Base-by-base conservation (phyloP, 2,329 filamentous ascomycete genomes). In the Colletotrichum lentis region DNA sequence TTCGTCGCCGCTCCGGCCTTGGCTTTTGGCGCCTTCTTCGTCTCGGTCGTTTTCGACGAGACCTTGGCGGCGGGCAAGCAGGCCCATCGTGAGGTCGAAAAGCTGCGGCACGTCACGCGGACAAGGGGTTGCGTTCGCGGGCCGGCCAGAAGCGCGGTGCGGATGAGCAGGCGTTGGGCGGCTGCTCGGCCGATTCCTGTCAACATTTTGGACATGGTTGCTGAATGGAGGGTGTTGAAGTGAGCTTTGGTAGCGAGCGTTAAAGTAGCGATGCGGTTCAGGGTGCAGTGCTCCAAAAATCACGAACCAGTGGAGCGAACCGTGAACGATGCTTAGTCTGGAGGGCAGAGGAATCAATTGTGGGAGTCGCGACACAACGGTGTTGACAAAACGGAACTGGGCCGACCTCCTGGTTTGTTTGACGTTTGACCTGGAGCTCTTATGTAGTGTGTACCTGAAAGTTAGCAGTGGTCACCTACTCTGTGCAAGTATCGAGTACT, bases 171-270 rank as follows among this genome's bases (percentile, higher is more conserved):
- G 71, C 80, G 80, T 73, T 76, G 77, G 68, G 77, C 74, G 62
- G 78, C 78, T 61, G 75, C 77, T 70, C 80, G 78, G 70, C 78
- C 77, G 70, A 83, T 74, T 37, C 78, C 76, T 59, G 78, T 79
- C 69, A 84, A 74, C 82, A 84, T 85, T 65, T 67, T 72, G 67
- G 52, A 62, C 69, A 44, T 60, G 35, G 11, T 50, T 53, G 70
- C 66, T 27, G 14, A 4, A 39, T 31, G 6, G 22, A 6, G 18
- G 31, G n/a, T 20, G 20, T 14, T 49, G 27, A 46, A 16, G 31
- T 41, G 52, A 27, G 16, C 16, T 41, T 50, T 22, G 16, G 14
- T 43, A 41, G n/a, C n/a, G 43, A 73, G 62, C 41, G 35, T 16
- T 7, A 35, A 35, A 27, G 18, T 37, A 35, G 57, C 35, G 53